A percentile compares a stretch with the other conserved stretches of the same genome.
Conservation (phyloP, 306 rosid species). For the Trifolium repens region DNA sequence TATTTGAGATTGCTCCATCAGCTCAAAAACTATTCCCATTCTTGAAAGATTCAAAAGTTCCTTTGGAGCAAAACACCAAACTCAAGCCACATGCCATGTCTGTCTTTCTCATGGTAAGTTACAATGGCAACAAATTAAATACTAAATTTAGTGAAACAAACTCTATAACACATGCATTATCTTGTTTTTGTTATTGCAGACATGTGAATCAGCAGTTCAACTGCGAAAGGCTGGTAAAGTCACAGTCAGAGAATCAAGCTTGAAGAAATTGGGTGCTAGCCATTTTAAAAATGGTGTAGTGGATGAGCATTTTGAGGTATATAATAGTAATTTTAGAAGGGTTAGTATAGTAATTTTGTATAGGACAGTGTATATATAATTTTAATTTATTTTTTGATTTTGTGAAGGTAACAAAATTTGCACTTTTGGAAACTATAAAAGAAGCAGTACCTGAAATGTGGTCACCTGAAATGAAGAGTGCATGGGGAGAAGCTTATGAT, state of each 20-base stretch:
- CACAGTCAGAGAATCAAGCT: slow-evolving; percentile 67
- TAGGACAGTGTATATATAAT: neutral
- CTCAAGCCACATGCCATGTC: slow-evolving; percentile 77
- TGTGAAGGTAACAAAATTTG: slow-evolving; percentile 65
- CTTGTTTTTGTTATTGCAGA: slow-evolving; percentile 44
- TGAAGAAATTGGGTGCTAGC: slow-evolving; percentile 64
- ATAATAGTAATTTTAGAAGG: too few relatives aligned
- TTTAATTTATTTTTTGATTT: neutral
- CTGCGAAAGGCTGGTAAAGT: slow-evolving; percentile 81
- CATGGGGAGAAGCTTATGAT: slow-evolving; percentile 89
- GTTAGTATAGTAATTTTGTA: neutral
- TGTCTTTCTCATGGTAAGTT: slow-evolving; percentile 79
- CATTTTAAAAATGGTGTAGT: slow-evolving; percentile 69
- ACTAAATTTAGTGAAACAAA: neutral
- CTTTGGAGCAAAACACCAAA: slow-evolving; percentile 82
- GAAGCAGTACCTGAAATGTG: slow-evolving; percentile 81
- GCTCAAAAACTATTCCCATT: slow-evolving; percentile 75
- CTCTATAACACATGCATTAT: neutral
- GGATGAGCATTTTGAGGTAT: slow-evolving; percentile 77
- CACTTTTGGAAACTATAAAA: slow-evolving; percentile 74
- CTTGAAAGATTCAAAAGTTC: slow-evolving; percentile 73
- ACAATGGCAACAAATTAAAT: neutral
- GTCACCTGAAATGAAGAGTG: slow-evolving; percentile 74
- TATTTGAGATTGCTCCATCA: slow-evolving; percentile 87
- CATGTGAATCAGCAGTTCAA: slow-evolving; percentile 81